Conservation (phyloP, 768 basidiomycete species). For the Lyophyllum semitale region DNA sequence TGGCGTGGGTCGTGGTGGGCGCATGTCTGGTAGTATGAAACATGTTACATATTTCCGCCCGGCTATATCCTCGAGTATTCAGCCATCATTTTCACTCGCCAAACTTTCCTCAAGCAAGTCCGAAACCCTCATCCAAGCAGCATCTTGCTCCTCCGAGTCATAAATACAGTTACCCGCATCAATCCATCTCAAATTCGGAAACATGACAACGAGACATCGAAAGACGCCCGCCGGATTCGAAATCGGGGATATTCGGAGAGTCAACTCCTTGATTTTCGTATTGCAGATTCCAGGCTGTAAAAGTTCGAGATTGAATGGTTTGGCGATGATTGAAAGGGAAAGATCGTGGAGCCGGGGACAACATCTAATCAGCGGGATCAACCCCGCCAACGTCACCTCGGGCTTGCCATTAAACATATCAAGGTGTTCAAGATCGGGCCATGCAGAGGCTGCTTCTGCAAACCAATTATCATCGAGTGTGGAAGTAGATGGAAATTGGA, state of each 20-base stretch:
- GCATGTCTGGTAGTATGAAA: no score
- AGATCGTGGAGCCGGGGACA: neutral
- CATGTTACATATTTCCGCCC: no score
- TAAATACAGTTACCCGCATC: no score
- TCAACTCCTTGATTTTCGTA: neutral
- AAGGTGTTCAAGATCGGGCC: neutral
- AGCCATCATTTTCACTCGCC: no score
- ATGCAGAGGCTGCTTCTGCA: neutral
- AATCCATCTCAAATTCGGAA: no score
- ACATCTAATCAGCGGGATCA: neutral
- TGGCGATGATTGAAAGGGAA: neutral
- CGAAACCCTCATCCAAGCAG: no score
- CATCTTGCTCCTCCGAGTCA: no score
- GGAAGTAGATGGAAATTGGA: neutral
- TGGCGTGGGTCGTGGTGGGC: no score
- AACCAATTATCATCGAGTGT: neutral
- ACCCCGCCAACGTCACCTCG: neutral
- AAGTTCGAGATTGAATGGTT: neutral
- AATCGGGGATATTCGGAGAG: neutral
- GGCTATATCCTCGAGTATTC: no score
- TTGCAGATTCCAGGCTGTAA: neutral
- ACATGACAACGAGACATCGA: neutral
- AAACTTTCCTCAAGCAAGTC: no score
- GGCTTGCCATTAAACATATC: neutral
- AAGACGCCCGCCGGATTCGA: neutral